Conservation (phyloP, 768 basidiomycete species). For the Tricholoma terreum region DNA sequence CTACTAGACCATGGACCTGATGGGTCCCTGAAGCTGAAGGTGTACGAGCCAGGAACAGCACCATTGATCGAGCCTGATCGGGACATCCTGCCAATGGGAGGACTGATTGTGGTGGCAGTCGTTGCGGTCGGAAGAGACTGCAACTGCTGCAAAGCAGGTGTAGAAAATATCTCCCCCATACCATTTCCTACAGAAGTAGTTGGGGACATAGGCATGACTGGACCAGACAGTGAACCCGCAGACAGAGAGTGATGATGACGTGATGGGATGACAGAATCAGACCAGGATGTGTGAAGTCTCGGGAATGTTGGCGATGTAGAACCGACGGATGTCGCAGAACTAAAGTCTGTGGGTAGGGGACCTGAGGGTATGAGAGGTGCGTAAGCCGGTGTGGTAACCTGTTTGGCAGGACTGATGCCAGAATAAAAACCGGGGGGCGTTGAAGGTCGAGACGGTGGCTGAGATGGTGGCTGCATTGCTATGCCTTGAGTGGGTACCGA, state of each 20-base stretch:
- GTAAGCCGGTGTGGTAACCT: conserved; percentile 17
- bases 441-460: conserved; percentile 35
- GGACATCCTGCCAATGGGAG: conserved; percentile 51
- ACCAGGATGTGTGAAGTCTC: conserved; percentile 36
- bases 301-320: conserved; percentile 25
- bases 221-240: conserved; percentile 31
- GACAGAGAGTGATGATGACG: conserved; percentile 45
- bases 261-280: conserved; percentile 33
- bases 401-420: conserved; percentile 28
- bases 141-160: conserved; percentile 20
- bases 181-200: conserved; percentile 13
- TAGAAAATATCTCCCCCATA: conserved; percentile 17
- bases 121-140: conserved; percentile 10
- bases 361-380: conserved; percentile 20
- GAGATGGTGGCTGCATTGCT: conserved; percentile 15
- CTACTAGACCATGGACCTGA: conserved; percentile 13
- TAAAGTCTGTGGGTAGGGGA: conserved; percentile 19
- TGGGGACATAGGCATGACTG: conserved; percentile 14
- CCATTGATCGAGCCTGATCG: conserved; percentile 56
- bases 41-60: conserved; percentile 38
- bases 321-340: conserved; percentile 14
- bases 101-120: conserved; percentile 24
- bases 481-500: conserved; percentile 5
- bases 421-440: conserved; percentile 33
- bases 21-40: conserved; percentile 26